phyloP scores from a whole-genome alignment of 805 yeast species.

The Saccharomyces mikatae region DNA sequence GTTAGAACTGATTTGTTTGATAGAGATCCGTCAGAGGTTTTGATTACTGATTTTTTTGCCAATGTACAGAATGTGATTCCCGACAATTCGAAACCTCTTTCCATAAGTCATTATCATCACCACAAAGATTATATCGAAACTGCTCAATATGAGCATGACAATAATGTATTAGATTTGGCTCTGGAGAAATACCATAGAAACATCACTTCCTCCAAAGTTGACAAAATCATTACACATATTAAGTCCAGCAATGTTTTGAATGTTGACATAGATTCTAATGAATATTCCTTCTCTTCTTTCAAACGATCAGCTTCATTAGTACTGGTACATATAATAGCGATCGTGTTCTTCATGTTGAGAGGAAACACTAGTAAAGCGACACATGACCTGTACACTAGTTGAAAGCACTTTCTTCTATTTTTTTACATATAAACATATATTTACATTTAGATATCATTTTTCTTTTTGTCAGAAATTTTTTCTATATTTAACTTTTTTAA shows the following conservation, averaged over 20 bases:
- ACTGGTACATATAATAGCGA: neutral
- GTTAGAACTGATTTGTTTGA: conserved; percentile 71
- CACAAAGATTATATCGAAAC: neutral
- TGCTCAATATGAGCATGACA: neutral
- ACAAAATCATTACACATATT: neutral
- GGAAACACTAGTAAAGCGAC: neutral
- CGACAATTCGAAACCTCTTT: conserved; percentile 30
- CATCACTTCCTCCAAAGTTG: neutral
- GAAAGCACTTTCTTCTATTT: neutral
- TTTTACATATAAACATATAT: neutral
- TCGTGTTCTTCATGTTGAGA: neutral
- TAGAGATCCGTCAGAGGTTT: conserved; percentile 53
- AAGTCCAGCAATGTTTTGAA: neutral
- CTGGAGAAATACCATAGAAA: neutral
- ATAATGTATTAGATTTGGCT: conserved; percentile 5
- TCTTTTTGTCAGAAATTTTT: neutral
- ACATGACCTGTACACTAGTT: neutral
- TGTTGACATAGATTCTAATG: neutral
- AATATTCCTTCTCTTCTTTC: neutral
- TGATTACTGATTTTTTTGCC: conserved; percentile 90
- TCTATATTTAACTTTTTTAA: neutral
- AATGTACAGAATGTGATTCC: conserved; percentile 72
- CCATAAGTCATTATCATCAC: neutral
- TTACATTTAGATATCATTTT: neutral
- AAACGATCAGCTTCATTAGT: neutral